phyloP scores from a whole-genome alignment of 2,329 filamentous ascomycete genomes.

The Aureobasidium sp. region DNA sequence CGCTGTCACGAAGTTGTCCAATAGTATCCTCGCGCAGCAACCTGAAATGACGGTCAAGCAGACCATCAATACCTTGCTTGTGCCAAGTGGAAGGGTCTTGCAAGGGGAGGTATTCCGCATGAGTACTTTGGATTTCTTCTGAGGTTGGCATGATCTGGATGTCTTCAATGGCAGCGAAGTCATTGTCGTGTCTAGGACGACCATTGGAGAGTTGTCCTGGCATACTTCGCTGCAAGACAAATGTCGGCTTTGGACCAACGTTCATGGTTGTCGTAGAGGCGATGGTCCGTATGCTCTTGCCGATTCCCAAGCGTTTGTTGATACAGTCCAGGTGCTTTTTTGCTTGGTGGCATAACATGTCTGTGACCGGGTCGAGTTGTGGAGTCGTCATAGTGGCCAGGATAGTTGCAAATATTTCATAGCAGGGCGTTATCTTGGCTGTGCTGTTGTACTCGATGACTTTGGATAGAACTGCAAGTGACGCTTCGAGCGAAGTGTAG shows the following conservation, averaged over 20 bases:
- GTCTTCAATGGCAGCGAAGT: constrained; percentile 36
- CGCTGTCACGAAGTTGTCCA: constrained; percentile 43
- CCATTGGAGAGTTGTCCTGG: constrained; percentile 26
- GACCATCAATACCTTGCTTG: constrained; percentile 36
- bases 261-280: neutral
- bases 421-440: constrained; percentile 7
- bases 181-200: constrained; percentile 42
- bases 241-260: neutral
- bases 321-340: neutral
- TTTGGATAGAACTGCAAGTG: constrained; percentile 13
- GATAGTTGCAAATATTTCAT: neutral
- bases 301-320: neutral
- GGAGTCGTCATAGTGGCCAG: neutral
- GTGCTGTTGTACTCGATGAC: constrained; percentile 14
- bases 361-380: neutral
- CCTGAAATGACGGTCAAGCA: constrained; percentile 48
- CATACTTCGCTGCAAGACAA: constrained; percentile 15
- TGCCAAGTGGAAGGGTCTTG: constrained; percentile 33
- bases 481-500: constrained; percentile 10
- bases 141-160: constrained; percentile 44
- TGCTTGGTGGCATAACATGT: neutral
- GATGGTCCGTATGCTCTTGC: neutral
- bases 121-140: constrained; percentile 37
- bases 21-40: constrained; percentile 48
- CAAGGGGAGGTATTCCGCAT: constrained; percentile 36